Conservation (phyloP, 2,329 filamentous ascomycete species). For the Colletotrichum costaricense region DNA sequence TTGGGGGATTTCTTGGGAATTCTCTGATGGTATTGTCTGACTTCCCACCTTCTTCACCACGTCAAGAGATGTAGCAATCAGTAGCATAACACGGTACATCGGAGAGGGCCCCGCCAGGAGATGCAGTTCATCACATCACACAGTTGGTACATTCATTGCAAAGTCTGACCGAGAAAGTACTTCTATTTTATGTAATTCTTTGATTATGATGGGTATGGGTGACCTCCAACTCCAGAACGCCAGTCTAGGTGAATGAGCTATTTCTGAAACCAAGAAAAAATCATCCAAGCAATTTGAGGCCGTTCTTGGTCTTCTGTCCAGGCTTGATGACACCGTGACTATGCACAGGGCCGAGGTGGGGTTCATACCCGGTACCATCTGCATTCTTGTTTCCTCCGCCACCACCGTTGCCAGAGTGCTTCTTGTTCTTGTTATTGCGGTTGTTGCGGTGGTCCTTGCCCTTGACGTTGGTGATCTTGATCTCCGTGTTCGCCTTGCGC, state of each 20-base stretch:
- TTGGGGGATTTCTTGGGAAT: too few species aligned
- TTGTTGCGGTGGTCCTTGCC: slow-evolving; percentile 44
- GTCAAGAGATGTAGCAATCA: too few species aligned
- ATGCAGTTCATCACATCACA: background rate
- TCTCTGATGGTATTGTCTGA: too few species aligned
- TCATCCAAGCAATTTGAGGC: slow-evolving; percentile 70
- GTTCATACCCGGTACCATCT: slow-evolving; percentile 57
- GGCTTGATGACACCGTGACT: slow-evolving; percentile 69
- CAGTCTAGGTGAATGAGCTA: background rate
- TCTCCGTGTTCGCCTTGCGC: slow-evolving; percentile 90
- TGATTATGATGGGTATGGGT: slow-evolving; percentile 10
- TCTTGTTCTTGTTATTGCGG: slow-evolving; percentile 47
- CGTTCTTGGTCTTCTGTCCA: slow-evolving; percentile 76
- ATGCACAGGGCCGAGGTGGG: slow-evolving; percentile 60
- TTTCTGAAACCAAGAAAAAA: background rate
- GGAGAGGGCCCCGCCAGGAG: background rate
- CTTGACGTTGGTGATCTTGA: slow-evolving; percentile 79
- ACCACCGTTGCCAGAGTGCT: slow-evolving; percentile 37
- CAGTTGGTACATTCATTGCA: background rate
- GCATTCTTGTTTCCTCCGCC: slow-evolving; percentile 42
- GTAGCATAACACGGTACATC: background rate
- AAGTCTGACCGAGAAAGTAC: background rate
- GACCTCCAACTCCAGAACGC: slow-evolving; percentile 14
- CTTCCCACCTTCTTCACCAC: too few species aligned
- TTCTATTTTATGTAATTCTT: background rate